phyloP scores from a whole-genome alignment of 768 basidiomycete genomes.

The Pleurotus pulmonarius region DNA sequence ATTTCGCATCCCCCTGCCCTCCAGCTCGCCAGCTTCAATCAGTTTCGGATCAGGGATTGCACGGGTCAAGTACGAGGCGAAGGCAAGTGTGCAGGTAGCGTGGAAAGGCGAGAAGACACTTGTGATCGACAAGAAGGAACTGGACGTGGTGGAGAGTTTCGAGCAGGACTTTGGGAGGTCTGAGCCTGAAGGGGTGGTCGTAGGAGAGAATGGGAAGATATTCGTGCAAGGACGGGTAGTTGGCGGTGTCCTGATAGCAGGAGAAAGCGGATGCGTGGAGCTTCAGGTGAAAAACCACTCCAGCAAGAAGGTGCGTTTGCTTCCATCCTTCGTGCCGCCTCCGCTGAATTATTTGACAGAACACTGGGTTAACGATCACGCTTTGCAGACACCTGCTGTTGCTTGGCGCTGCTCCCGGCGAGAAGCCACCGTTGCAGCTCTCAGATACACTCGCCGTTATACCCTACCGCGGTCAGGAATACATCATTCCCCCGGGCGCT shows the following conservation, averaged over 20 bases:
- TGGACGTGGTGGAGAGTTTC: conserved; percentile 64
- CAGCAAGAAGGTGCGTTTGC: conserved; percentile 57
- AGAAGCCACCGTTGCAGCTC: conserved; percentile 51
- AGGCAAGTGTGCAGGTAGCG: conserved; percentile 65
- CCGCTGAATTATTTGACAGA: conserved; percentile 35
- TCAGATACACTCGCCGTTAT: conserved; percentile 68
- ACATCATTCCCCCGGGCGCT: conserved; percentile 65
- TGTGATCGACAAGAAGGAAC: conserved; percentile 56
- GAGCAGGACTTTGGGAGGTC: conserved; percentile 31
- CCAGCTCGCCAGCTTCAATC: conserved; percentile 66
- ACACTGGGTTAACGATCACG: conserved; percentile 59
- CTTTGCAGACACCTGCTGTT: conserved; percentile 61
- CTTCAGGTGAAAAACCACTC: conserved; percentile 83
- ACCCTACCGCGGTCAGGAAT: conserved; percentile 72
- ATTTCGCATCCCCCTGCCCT: conserved; percentile 71
- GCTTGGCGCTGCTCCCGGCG: conserved; percentile 32
- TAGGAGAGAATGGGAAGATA: conserved; percentile 78
- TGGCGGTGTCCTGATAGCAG: conserved; percentile 60
- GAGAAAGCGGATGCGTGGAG: conserved; percentile 69
- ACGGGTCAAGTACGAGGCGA: conserved; percentile 66
- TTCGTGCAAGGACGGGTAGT: conserved; percentile 70
- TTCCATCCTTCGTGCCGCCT: conserved; percentile 11
- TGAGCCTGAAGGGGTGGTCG: conserved; percentile 55
- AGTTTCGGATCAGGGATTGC: conserved; percentile 69
- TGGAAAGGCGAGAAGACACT: conserved; percentile 75